A percentile compares a stretch with the other conserved stretches of the same genome.
These are phyloP conservation scores for Fusarium secorum DNA, from an alignment of 2,329 filamentous ascomycete species.

Conservation along the genomic window DNA sequence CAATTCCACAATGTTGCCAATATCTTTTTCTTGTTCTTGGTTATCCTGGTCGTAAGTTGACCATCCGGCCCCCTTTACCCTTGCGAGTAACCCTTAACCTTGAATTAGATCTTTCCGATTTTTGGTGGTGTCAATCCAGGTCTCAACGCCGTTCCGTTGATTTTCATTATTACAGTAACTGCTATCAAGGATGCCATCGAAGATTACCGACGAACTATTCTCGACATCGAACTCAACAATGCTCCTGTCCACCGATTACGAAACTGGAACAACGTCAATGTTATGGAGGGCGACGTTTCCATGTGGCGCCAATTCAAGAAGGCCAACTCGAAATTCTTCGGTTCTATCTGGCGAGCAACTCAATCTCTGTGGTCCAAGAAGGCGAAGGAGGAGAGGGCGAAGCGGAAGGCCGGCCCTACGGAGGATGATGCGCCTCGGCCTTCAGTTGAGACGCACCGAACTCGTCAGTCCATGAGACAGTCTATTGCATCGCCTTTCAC, in stretches of 20 bases:
- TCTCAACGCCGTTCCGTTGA: conserved; percentile 87
- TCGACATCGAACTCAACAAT: conserved; percentile 96
- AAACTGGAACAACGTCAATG: conserved; percentile 93
- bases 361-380: conserved; percentile 60
- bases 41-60: conserved; percentile 85
- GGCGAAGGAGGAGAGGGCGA: conserved; percentile 58
- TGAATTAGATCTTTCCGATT: conserved; percentile 85
- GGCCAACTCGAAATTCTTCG: conserved; percentile 71
- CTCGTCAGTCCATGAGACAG: conserved; percentile 47
- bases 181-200: conserved; percentile 95
- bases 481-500: conserved; percentile 60
- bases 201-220: conserved; percentile 88
- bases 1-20: conserved; percentile 99
- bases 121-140: conserved; percentile 93
- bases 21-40: conserved; percentile 96
- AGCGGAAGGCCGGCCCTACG: conserved; percentile 49
- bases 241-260: conserved; percentile 89
- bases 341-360: conserved; percentile 59
- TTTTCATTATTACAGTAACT: conserved; percentile 89
- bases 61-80: neutral
- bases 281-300: conserved; percentile 84
- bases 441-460: conserved; percentile 59
- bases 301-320: conserved; percentile 92
- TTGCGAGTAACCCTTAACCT: conserved; percentile 29
- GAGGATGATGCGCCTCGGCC: conserved; percentile 63